These are phyloP conservation scores for Biscogniauxia sp. DNA, from an alignment of 2,329 filamentous ascomycete genomes.

Conservation along the genomic window DNA sequence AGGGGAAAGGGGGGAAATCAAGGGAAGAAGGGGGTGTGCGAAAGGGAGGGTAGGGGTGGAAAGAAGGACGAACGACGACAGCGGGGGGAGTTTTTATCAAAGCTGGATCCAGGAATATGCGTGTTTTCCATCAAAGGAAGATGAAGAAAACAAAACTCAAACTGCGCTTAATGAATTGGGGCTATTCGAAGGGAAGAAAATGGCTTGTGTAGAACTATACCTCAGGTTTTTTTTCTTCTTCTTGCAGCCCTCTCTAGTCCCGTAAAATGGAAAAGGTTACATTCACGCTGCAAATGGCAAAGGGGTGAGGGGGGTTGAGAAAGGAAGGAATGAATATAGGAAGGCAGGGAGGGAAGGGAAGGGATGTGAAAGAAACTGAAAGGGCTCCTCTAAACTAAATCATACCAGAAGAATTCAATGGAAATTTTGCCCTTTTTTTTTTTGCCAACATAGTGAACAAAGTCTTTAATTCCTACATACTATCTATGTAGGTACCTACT, in stretches of 20 bases:
- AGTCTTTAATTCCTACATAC: too few species aligned
- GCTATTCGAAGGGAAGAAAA: neutral
- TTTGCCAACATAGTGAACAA: too few species aligned
- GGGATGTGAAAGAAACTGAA: too few species aligned
- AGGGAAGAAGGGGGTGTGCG: neutral
- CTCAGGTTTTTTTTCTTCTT: neutral
- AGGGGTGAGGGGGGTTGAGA: neutral
- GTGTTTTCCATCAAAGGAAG: neutral
- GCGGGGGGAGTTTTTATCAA: neutral
- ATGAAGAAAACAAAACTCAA: neutral
- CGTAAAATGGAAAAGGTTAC: neutral
- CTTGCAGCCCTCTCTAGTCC: too few species aligned
- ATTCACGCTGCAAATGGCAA: neutral
- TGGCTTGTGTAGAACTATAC: neutral
- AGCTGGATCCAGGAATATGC: constrained; percentile 5
- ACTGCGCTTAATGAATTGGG: neutral
- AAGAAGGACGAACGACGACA: neutral
- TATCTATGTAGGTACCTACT: too few species aligned
- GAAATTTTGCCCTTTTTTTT: neutral
- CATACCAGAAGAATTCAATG: neutral
- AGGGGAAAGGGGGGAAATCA: neutral
- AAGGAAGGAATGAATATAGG: too few species aligned
- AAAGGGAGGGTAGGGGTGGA: neutral
- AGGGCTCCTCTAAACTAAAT: neutral
- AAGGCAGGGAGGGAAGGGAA: too few species aligned